Evolutionary conservation across 2,329 filamentous ascomycete genomes (phyloP), one percentile per base, ranked within the genome.

Genomic region (Cladosporium sp.): DNA sequence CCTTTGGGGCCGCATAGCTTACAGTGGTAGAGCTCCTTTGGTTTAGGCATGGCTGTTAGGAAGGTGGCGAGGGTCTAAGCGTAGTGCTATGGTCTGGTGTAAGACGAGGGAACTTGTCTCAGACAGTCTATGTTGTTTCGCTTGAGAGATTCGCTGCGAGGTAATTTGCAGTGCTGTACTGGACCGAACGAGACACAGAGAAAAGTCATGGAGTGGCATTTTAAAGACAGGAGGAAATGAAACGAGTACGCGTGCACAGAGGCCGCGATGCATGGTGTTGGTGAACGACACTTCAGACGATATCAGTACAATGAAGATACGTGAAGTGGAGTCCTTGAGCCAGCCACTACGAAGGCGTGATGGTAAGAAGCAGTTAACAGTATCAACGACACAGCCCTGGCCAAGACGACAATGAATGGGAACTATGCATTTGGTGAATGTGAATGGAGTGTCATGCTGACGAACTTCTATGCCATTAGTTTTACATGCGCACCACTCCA

Each of bases 401-500:
- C 23, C 49, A 53, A 18, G 49, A 10, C 18, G 49, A 53, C 4
- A 18, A 53, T 16, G 49, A n/a, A 16, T 3, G 13, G 6, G 25
- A 13, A n/a, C 14, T 30, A 6, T 1, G 25, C 13, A 16, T 5
- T 28, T 26, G n/a, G 25, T 53, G 39, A 11, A 53, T 30, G 25
- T 51, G 48, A 18, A 51, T 6, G 21, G 48, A 26, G 48, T 28
- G 23, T 51, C 48, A 51, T 28, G 32, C 23, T 39, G 56, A 61
- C 43, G 58, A 51, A 51, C 34, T 25, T 62, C 59, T 62, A 62
- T 62, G 59, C 59, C 59, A 62, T 62, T 62, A 62, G 18, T 62
- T 25, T 54, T 62, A 62, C 59, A 62, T 62, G 43, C 34, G 59
- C 59, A 54, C 59, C 32, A 28, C 26, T 23, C 16, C 26, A 21